Evolutionary conservation across 2,329 filamentous ascomycete genomes (phyloP).

Genomic region (Nothophoma quercina): DNA sequence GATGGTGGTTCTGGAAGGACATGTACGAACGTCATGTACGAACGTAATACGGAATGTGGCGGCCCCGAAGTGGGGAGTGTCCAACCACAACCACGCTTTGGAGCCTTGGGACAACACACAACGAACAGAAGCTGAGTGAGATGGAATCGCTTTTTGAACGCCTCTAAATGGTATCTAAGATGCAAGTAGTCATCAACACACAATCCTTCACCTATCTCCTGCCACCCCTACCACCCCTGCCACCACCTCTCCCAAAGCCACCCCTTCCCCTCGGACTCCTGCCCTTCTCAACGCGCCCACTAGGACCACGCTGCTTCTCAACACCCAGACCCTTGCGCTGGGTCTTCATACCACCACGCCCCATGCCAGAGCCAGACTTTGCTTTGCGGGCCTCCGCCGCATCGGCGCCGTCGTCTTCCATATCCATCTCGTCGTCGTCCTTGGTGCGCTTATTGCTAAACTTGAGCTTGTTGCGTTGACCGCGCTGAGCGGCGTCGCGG

Average conservation of each 20-base stretch:
- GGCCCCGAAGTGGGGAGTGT: conserved; percentile 5
- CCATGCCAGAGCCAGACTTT: conserved; percentile 43
- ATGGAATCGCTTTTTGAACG: conserved; percentile 11
- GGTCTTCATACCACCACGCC: conserved; percentile 33
- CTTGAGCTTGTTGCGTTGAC: conserved; percentile 67
- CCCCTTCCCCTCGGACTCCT: conserved; percentile 26
- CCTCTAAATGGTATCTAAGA: conserved; percentile 20
- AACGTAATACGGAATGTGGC: background rate
- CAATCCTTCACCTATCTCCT: conserved; percentile 1
- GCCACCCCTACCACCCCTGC: conserved; percentile 13
- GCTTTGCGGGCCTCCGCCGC: conserved; percentile 48
- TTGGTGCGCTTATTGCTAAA: conserved; percentile 61
- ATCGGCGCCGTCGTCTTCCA: conserved; percentile 52
- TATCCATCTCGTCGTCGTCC: conserved; percentile 56
- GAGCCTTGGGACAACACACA: no score
- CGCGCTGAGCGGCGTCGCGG: conserved; percentile 64
- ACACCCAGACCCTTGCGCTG: conserved; percentile 48
- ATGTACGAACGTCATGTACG: conserved; percentile 10
- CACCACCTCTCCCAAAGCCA: conserved; percentile 9
- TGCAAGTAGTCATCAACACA: conserved; percentile 13
- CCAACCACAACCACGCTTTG: background rate
- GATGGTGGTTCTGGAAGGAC: background rate
- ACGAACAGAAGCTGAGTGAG: background rate
- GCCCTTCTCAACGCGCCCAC: conserved; percentile 27
- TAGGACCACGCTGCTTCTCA: conserved; percentile 42